Evolutionary conservation across 257 asterid species (phyloP).

Genomic region (Coffea eugenioides): DNA sequence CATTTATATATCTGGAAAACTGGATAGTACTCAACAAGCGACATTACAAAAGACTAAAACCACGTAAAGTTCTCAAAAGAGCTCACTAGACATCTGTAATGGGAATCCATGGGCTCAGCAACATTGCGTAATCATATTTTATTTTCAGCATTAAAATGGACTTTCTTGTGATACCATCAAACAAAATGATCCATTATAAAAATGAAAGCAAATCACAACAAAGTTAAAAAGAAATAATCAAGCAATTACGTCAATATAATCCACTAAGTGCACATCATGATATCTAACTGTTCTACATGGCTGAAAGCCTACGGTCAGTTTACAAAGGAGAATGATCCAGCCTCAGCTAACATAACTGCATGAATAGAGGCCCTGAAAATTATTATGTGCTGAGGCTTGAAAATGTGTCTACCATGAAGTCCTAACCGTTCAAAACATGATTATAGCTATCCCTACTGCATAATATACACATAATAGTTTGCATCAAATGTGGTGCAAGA

Average conservation of each 20-base stretch:
- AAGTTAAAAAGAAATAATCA: not conserved
- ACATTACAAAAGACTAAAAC: not conserved
- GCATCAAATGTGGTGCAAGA: not conserved
- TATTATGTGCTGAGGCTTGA: not conserved
- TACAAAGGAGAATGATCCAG: not conserved
- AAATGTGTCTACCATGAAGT: not conserved
- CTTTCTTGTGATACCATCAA: not conserved
- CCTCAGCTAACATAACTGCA: slow-evolving; percentile 6
- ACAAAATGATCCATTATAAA: not conserved
- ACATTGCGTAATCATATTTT: not conserved
- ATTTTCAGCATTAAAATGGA: not conserved
- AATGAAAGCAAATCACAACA: not conserved
- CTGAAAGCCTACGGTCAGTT: slow-evolving; percentile 1
- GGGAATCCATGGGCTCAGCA: not conserved
- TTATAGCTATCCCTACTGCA: no score
- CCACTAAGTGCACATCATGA: not conserved
- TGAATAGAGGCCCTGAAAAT: not conserved
- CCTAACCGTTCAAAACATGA: not conserved
- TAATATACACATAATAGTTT: not conserved
- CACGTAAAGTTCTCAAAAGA: no score
- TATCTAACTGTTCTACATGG: not conserved
- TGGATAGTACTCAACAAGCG: not conserved
- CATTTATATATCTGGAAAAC: no score
- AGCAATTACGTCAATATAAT: not conserved
- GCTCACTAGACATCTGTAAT: not conserved